Evolutionary conservation across 2,329 filamentous ascomycete species (phyloP), one percentile per base, ranked within the genome.

Genomic region (Coleophoma cylindrospora): DNA sequence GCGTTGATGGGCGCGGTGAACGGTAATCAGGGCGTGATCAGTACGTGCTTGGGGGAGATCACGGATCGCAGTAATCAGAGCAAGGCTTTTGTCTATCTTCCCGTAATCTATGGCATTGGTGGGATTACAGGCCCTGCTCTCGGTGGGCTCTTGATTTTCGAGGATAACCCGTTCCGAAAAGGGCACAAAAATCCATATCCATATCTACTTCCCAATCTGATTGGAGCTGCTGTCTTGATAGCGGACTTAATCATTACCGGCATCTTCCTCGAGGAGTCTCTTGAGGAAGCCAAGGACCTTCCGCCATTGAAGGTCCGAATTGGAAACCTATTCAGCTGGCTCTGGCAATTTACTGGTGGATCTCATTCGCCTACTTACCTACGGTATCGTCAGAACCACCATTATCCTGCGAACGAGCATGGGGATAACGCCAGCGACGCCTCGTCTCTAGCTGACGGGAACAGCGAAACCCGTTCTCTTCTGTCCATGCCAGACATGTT

Each of bases 31-130:
- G 92, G 90, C 4, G 85, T 96, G 12, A 91, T 99, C 13, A 92
- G 90, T 8, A 96, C 94, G 0, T 95, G 92, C 45, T 69, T 99
- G 45, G 94, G 94, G 38, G 94, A 99, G 68, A 87, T 99, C 47
- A 99, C 94, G 2, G 91, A 97, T 65, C 83, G 90, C 49, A 94
- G 87, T 56, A 99, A 99, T 67, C 94, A 99, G 74, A 94, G 89
- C 63, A 80, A 81, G 48, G 94, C 91, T 0, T 99, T 99, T 62
- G 94, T 89, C 2, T 99, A 96, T 72, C 74, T 99, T 40, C 94
- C 94, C 0, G 87, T 97, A 37, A 86, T 97, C n/a, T 99, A 99
- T 68, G 92, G 92, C 4, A 75, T 99, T 34, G 94, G 94, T 15
- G 89, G 89, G 40, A 96, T 99, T 54, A 94, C 91, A 0, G 94